Conservation (phyloP, 139 green algal species). For the Picochlorum sp. region DNA sequence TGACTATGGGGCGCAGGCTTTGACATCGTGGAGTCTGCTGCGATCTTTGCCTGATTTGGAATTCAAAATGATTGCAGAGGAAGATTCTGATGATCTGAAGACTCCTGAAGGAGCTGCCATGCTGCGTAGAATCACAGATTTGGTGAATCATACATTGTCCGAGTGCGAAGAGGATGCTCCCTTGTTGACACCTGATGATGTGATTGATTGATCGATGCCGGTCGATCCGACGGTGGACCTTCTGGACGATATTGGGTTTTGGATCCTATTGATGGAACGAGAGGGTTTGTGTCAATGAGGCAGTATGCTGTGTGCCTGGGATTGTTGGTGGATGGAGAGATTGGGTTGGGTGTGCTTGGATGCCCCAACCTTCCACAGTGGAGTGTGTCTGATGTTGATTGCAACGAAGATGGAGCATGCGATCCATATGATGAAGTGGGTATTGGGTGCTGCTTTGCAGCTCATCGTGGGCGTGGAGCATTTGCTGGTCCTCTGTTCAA, state of each 20-base stretch:
- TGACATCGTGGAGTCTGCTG: constrained; percentile 80
- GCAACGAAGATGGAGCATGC: constrained; percentile 30
- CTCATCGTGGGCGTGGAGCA: constrained; percentile 47
- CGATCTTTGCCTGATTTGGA: constrained; percentile 25
- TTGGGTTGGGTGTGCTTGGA: constrained; percentile 81
- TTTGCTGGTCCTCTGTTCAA: constrained; percentile 44
- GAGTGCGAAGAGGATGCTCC: neutral
- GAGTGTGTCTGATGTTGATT: constrained; percentile 46
- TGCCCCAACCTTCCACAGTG: constrained; percentile 88
- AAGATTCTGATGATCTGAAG: constrained; percentile 66
- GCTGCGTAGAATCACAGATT: constrained; percentile 67
- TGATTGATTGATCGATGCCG: constrained; percentile 67
- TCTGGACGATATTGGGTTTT: constrained; percentile 83
- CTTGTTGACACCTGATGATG: constrained; percentile 12
- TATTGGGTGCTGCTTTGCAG: constrained; percentile 70
- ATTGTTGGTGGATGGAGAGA: constrained; percentile 67
- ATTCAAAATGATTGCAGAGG: constrained; percentile 87
- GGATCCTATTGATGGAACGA: constrained; percentile 90
- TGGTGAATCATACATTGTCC: constrained; percentile 68
- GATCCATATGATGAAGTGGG: constrained; percentile 22
- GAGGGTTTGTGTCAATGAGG: constrained; percentile 85
- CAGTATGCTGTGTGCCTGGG: constrained; percentile 94
- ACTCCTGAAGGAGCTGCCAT: constrained; percentile 46
- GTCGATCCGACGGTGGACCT: constrained; percentile 54
- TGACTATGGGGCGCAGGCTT: constrained; percentile 86